Conservation (phyloP, 2,329 filamentous ascomycete genomes). For the Ophiocordyceps camponoti-floridani region DNA sequence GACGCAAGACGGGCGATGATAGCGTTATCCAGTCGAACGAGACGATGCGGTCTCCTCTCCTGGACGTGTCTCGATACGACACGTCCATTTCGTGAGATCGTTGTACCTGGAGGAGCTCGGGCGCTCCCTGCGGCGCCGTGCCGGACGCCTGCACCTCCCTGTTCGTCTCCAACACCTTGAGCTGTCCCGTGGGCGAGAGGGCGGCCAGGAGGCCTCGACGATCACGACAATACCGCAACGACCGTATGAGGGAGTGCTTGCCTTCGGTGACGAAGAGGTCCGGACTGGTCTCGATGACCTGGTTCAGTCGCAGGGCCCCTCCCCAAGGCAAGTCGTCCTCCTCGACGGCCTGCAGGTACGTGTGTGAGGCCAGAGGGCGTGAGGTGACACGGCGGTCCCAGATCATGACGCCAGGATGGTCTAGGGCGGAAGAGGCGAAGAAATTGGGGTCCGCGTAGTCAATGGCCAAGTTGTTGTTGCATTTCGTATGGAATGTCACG, state of each 20-base stretch:
- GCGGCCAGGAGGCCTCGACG: constrained; percentile 42
- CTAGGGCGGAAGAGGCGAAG: constrained; percentile 63
- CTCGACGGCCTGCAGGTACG: constrained; percentile 39
- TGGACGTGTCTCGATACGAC: constrained; percentile 29
- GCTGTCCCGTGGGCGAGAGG: constrained; percentile 42
- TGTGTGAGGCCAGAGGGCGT: constrained; percentile 30
- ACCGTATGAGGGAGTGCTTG: constrained; percentile 42
- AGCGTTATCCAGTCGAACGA: constrained; percentile 52
- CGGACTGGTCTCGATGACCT: constrained; percentile 35
- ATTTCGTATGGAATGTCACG: constrained; percentile 45
- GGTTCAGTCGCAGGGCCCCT: constrained; percentile 37
- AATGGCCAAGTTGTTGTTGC: constrained; percentile 56
- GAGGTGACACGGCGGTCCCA: constrained; percentile 57
- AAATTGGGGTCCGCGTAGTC: constrained; percentile 70
- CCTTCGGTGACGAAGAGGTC: constrained; percentile 30
- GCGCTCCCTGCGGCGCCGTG: constrained; percentile 25
- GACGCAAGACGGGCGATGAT: constrained; percentile 33
- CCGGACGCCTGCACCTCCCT: constrained; percentile 28
- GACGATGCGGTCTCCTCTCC: constrained; percentile 42
- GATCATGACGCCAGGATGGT: constrained; percentile 56
- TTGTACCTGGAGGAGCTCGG: constrained; percentile 40
- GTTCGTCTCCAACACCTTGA: constrained; percentile 41
- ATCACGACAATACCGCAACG: constrained; percentile 44
- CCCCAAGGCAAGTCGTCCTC: constrained; percentile 46
- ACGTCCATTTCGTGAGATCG: constrained; percentile 45